These are phyloP conservation scores for Melaleuca alternifolia DNA, from an alignment of 345 rosid genomes.

Conservation along the genomic window DNA sequence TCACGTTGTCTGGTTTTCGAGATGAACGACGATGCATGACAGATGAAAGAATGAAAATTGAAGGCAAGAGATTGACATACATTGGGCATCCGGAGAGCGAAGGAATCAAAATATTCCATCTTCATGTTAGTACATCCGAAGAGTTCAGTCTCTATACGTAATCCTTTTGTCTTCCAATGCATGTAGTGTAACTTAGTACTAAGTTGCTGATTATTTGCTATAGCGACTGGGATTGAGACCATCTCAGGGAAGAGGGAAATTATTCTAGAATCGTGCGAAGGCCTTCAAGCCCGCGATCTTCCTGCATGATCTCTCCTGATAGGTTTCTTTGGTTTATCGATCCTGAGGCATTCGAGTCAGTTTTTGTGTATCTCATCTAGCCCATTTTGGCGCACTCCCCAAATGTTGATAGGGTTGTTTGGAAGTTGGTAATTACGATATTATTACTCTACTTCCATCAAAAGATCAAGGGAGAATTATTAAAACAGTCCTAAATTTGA, in stretches of 20 bases:
- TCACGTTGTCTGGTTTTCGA: neutral
- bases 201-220: neutral
- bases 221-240: neutral
- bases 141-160: neutral
- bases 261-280: neutral
- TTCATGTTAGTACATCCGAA: neutral
- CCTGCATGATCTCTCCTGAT: neutral
- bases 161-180: neutral
- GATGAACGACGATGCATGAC: neutral
- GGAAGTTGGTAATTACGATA: neutral
- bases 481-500: too few species aligned
- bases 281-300: neutral
- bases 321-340: neutral
- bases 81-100: neutral
- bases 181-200: neutral
- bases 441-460: neutral
- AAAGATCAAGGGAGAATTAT: too few species aligned
- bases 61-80: neutral
- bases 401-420: neutral
- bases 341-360: neutral
- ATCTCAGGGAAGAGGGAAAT: neutral
- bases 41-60: neutral
- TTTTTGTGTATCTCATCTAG: neutral
- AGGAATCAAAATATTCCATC: neutral
- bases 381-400: neutral